Conservation (phyloP, 2,329 filamentous ascomycete species). For the Penicillium occitanis region DNA sequence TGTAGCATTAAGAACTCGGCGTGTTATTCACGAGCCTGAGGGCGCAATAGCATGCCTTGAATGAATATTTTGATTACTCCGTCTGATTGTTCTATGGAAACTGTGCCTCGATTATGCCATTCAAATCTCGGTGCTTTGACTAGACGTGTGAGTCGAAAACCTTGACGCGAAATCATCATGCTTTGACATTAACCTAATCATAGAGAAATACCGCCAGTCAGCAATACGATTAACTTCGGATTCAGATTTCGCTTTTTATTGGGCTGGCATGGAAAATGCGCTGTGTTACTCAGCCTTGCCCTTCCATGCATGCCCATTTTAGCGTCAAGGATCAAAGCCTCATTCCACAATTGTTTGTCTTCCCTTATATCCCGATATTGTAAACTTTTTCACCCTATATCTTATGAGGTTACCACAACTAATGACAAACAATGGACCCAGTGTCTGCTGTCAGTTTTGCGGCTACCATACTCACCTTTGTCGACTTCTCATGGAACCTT, state of each 20-base stretch:
- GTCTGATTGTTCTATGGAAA: background rate
- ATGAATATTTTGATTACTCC: background rate
- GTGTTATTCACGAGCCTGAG: background rate
- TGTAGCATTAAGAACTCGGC: conserved; percentile 3
- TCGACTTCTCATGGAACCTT: conserved; percentile 29
- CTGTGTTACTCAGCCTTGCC: background rate
- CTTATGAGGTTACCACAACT: background rate
- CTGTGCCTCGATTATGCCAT: background rate
- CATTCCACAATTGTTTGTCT: background rate
- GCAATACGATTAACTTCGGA: background rate
- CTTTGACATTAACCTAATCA: background rate
- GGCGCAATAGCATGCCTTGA: background rate
- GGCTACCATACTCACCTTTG: conserved; percentile 24
- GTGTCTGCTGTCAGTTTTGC: conserved; percentile 31
- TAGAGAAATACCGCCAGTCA: background rate
- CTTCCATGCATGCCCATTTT: background rate
- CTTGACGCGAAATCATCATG: background rate
- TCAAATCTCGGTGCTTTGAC: background rate
- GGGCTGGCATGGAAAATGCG: background rate
- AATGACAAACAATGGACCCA: conserved; percentile 26
- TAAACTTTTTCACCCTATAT: background rate
- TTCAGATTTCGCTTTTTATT: background rate
- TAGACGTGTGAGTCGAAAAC: background rate
- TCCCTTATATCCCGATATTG: background rate
- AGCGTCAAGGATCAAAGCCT: background rate